Base-by-base conservation (phyloP, 768 basidiomycete species). In the Podaxis pistillaris region DNA sequence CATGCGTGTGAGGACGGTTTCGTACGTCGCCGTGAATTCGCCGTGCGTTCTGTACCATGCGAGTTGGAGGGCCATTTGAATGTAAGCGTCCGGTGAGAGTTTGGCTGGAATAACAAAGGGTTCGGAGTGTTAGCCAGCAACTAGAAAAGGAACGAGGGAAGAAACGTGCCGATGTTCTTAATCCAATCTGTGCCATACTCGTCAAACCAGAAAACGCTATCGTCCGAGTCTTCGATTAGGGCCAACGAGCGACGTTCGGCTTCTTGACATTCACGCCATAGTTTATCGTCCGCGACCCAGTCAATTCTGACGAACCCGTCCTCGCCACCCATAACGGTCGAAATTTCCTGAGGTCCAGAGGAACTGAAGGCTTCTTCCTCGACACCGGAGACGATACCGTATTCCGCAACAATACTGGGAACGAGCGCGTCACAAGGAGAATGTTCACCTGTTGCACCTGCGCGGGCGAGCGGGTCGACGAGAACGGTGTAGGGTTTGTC, bases 181-280 rank as follows among this genome's bases (percentile, higher is more conserved):
- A 97, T 95, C 91, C 95, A 96, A 41, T 93, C 88, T 1, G 86
- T 80, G 4, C 95, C 95, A 72, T 89, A 96, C 36, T 86, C 86
- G 40, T 82, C 78, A 70, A 94, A 96, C 84, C 90, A 91, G 37
- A 95, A 76, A 58, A 91, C 87, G 62, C 87, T 88, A 60, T 87
- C 86, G 67, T 98, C 95, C 7, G 94, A 96, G 73, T 96, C 85
- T 36, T 83, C 76, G 30, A 91, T 83, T 47, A 94, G 78, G 3
- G 66, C 70, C 19, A 77, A 74, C 4, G 89, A 91, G 26, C 87
- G 78, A 37, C 69, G 71, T 51, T 81, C 78, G 6, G 93, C 94
- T 6, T 72, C 76, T 1, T 71, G 72, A 64, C 89, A 91, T 64
- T 89, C 88, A 36, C 74, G 68, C 63, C 72, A 67, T 36, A 92